These are phyloP conservation scores for Beauveria brongniartii DNA, from an alignment of 2,329 filamentous ascomycete genomes.

Conservation along the genomic window DNA sequence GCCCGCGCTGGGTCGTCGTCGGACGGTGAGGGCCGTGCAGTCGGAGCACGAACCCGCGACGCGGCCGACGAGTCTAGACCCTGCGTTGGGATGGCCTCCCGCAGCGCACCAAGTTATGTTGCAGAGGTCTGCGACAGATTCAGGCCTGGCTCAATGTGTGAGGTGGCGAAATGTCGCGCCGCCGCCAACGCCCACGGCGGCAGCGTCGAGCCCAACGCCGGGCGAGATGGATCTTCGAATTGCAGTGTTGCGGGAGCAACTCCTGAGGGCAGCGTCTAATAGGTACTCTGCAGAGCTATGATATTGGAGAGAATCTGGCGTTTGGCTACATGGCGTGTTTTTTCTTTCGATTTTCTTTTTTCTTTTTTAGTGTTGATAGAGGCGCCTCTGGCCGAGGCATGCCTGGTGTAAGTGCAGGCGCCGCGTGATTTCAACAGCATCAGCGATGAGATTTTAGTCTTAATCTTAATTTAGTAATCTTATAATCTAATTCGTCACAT, in stretches of 20 bases:
- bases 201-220: background rate
- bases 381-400: background rate
- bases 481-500: too few species aligned
- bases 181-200: background rate
- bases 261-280: background rate
- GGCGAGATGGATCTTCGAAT: background rate
- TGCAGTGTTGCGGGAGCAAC: constrained; percentile 1
- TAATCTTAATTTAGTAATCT: background rate
- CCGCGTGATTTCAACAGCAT: background rate
- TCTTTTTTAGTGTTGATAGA: background rate
- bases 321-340: background rate
- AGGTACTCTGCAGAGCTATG: background rate
- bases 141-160: background rate
- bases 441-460: background rate
- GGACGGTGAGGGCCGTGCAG: background rate
- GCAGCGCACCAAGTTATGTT: background rate
- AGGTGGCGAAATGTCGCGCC: background rate
- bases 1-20: background rate
- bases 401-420: background rate
- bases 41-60: background rate
- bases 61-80: background rate
- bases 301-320: background rate
- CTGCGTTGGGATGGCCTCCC: background rate
- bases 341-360: background rate
- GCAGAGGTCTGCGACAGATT: background rate